These are phyloP conservation scores for Citrus mangshanensis DNA, from an alignment of 345 rosid genomes.

Conservation along the genomic window DNA sequence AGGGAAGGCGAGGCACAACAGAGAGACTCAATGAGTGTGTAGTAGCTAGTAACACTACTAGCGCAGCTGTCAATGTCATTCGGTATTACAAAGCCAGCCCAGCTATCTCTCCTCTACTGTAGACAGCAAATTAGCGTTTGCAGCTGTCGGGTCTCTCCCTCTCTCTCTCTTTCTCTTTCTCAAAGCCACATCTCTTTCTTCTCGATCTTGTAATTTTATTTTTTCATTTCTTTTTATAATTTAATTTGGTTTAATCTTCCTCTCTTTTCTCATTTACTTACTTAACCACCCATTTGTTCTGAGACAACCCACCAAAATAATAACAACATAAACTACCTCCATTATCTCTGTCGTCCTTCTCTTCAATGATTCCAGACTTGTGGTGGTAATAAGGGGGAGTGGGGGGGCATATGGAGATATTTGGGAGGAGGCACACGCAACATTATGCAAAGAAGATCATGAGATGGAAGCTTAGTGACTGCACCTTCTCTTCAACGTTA, in stretches of 20 bases:
- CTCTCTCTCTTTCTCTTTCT: conserved; percentile 11
- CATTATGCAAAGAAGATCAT: conserved; percentile 11
- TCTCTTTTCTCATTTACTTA: conserved; percentile 23
- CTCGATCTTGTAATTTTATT: too few species aligned
- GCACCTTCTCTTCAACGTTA: background rate
- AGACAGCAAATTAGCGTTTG: conserved; percentile 57
- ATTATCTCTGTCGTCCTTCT: conserved; percentile 16
- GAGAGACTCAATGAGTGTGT: conserved; percentile 25
- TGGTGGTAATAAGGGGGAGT: conserved; percentile 2
- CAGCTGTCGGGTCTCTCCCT: conserved; percentile 36
- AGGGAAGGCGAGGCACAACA: conserved; percentile 53
- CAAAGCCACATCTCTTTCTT: background rate
- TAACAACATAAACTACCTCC: conserved; percentile 16
- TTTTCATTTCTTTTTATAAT: background rate
- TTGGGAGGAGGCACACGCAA: too few species aligned
- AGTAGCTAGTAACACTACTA: conserved; percentile 17
- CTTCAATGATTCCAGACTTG: conserved; percentile 17
- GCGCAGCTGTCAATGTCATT: conserved; percentile 60
- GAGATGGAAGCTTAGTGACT: conserved; percentile 8
- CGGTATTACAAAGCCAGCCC: conserved; percentile 39
- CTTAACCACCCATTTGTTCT: conserved; percentile 24
- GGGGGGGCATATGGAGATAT: too few species aligned
- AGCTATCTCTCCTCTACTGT: conserved; percentile 14
- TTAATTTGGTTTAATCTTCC: background rate
- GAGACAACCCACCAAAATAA: conserved; percentile 3